Evolutionary conservation across 306 rosid genomes (phyloP).

Genomic region (Vigna unguiculata): DNA sequence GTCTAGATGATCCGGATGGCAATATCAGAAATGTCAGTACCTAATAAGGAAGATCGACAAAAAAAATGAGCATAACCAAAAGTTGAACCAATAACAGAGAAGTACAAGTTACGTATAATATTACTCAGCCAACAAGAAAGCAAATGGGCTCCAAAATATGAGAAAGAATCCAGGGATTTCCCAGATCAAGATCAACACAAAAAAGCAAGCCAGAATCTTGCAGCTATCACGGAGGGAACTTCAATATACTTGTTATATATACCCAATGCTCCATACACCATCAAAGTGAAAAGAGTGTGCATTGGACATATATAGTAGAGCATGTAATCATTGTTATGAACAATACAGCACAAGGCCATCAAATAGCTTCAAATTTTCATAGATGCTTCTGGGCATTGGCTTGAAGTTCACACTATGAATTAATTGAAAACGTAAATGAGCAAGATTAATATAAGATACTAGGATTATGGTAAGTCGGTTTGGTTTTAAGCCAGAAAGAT

Average conservation of each 20-base stretch:
- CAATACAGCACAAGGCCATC: constrained; percentile 84
- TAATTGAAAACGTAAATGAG: neutral
- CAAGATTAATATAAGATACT: neutral
- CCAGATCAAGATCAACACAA: constrained; percentile 91
- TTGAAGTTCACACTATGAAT: neutral
- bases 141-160: constrained; percentile 76
- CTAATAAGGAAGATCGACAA: constrained; percentile 27
- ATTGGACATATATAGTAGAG: constrained; percentile 97
- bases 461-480: neutral
- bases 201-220: constrained; percentile 85
- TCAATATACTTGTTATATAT: constrained; percentile 88
- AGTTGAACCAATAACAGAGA: constrained; percentile 32
- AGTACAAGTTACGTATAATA: constrained; percentile 19
- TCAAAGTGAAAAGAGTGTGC: constrained; percentile 96
- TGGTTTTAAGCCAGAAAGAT: neutral
- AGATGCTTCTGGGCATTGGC: neutral
- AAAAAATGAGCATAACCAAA: constrained; percentile 25
- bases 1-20: constrained; percentile 31
- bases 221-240: constrained; percentile 75
- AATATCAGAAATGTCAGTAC: constrained; percentile 27
- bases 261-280: constrained; percentile 99
- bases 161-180: constrained; percentile 96
- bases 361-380: constrained; percentile 33
- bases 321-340: constrained; percentile 94
- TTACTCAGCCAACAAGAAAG: constrained; percentile 80